Base-by-base conservation (phyloP, 208 protist genomes). In the Leishmania turanica region DNA sequence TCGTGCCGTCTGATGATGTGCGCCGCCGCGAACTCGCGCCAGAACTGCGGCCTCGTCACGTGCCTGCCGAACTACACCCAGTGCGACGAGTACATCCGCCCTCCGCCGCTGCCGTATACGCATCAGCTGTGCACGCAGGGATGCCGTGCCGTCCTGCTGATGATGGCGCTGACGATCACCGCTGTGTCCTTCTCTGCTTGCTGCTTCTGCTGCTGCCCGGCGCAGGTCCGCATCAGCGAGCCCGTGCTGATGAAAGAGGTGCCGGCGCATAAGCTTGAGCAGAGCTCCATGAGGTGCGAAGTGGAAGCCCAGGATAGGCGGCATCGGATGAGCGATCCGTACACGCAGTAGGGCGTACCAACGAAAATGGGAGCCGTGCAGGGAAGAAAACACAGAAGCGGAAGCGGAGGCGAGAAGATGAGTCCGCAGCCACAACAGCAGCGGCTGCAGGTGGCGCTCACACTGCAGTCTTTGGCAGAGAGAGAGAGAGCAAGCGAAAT, bases 11-110 rank as follows among this genome's bases (percentile, higher is more conserved):
- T 81, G 58, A 75, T 81, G 40, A 88, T 82, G 73, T 94, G 90
- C 79, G 73, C 83, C 21, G 88, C 90, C 9, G 88, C 87, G 2
- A 72, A 42, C 27, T 85, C 86, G 15, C 88, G 90, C 62, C 42
- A 88, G 54, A 90, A 88, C 85, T 94, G 90, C 75, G 90, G 90
- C 51, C 88, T 94, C 34, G 31, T 89, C 42, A 94, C 90, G 1
- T 94, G 90, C 78, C 65, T 89, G 60, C 88, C 88, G 9, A 90
- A 92, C 85, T 88, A 89, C 84, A 92, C 87, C 58, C 87, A 94
- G 82, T 94, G 90, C 86, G 80, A 86, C 81, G 85, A 91, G 84
- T 94, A 84, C 81, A 90, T 94, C 54, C 70, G 56, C 11, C 88
- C 90, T 11, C 88, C 90, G 11, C 88, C 88, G 54, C 78, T 89